Evolutionary conservation across 2,329 filamentous ascomycete genomes (phyloP), one percentile per base, ranked within the genome.

Genomic region (Pyricularia grisea): DNA sequence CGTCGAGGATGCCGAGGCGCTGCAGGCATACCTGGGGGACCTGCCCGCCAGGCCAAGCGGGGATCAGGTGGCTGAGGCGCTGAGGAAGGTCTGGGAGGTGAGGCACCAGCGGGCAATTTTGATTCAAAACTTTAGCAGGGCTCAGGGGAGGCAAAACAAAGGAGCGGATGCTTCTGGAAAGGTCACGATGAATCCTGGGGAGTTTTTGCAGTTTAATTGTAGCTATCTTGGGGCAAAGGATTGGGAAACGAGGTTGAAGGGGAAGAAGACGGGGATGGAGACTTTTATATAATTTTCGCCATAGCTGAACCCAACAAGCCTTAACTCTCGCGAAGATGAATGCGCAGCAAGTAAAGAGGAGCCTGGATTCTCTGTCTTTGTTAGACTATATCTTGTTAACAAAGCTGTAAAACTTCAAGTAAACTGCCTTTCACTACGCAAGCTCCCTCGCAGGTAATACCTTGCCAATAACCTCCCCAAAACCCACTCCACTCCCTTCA

Each of bases 1-100:
- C 0, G 75, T 81, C 27, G 81, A 82, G 71, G 80, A 82, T 68
- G 80, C 78, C 0, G 78, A 80, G 33, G 79, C 79, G 2, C 67
- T 80, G 3, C 75, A 75, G 20, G 74, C 75, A 0, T n/a, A 64
- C 9, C 11, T 64, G 11, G 60, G 25, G n/a, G 60, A 64, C 11
- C 23, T 64, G 60, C 60, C 23, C 4, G 23, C 60, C n/a, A 28
- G 28, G 60, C 60, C 60, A 4, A 30, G 25, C 1, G 28, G 28
- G 23, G 23, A 64, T 3, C 25, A 64, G 60, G 23, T 64, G 12
- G 4, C 3, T 5, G 65, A 20, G 65, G 31, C 28, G 31, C 20
- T 42, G 65, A 17, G n/a, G n/a, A 33, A 20, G 27, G 36, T 23
- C n/a, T 67, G 36, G 20, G 31, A 67, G 65, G 65, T 50, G n/a